Base-by-base conservation (phyloP, 108 stramenopile genomes). In the Pseudonitzschia delicatissima region DNA sequence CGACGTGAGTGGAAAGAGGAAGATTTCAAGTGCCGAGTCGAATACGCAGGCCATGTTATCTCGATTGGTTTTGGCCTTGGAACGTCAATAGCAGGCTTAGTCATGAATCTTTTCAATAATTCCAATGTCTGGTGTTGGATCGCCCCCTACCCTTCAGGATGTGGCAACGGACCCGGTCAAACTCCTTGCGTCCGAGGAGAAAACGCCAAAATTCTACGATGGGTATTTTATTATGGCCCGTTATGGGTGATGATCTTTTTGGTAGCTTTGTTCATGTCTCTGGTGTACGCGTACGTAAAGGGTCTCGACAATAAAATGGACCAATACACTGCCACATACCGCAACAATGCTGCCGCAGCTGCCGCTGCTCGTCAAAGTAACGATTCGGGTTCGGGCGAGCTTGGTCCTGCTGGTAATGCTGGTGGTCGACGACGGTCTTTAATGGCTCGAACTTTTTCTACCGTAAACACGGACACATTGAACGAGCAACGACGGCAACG, bases 111-210 rank as follows among this genome's bases (percentile, higher is more conserved):
- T 23, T 82, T 74, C 37, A 82, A 82, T 57, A 69, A 67, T 34
- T 76, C 78, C 0, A 45, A 49, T 1, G 36, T 80, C 13, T 79
- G 81, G 78, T 85, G 84, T 37, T 85, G 81, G 81, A 76, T 81
- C 32, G 53, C 81, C 15, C 32, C 74, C 3, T 69, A 80, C 55
- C 84, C 84, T 0, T 1, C 37, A 4, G 32, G 17, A 8, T 84
- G 83, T 31, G 62, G 37, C 21, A 36, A 28, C 12, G 64, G 66
- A 15, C 40, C 59, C 11, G 53, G 29, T 17, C 61, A 68, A 0
- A 42, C 42, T 6, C 44, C 50, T 7, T 82, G 82, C 62, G 64
- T 53, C 20, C 69, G 82, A 28, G 82, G 82, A 13, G n/a, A 82
- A 33, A 76, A 79, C 34, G 70, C 74, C 2, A 71, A 59, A 44